A percentile compares a stretch with the other conserved stretches of the same genome.
phyloP scores from a whole-genome alignment of 169 alveolate genomes.

The Cryptosporidium parvum region DNA sequence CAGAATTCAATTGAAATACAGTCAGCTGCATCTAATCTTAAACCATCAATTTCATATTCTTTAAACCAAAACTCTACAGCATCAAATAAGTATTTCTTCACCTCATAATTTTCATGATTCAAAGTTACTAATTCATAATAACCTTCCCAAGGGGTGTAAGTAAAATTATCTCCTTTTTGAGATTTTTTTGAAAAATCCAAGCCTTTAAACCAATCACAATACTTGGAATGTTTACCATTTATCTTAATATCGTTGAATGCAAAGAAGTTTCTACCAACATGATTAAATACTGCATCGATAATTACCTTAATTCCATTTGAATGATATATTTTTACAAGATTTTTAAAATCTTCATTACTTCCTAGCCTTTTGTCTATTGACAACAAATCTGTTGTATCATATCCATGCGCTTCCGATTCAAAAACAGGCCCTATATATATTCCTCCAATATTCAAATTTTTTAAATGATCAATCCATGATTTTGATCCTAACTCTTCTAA shows the following conservation, averaged over 20 bases:
- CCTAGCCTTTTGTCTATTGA: slow-evolving; percentile 53
- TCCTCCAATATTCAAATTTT: slow-evolving; percentile 54
- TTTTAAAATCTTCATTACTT: slow-evolving; percentile 29
- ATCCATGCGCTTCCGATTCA: slow-evolving; percentile 68
- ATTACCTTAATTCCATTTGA: slow-evolving; percentile 57
- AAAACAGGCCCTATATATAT: slow-evolving; percentile 69
- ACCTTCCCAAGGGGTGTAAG: slow-evolving; percentile 66
- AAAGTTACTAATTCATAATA: slow-evolving; percentile 53
- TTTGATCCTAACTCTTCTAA: slow-evolving; percentile 22
- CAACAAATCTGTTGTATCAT: slow-evolving; percentile 60
- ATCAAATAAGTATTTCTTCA: slow-evolving; percentile 55
- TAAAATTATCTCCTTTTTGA: slow-evolving; percentile 59
- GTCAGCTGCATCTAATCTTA: slow-evolving; percentile 72
- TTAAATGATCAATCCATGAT: slow-evolving; percentile 52
- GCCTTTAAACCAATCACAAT: slow-evolving; percentile 60
- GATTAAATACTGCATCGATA: slow-evolving; percentile 68
- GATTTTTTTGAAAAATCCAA: slow-evolving; percentile 45
- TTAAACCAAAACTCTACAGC: slow-evolving; percentile 58
- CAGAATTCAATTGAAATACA: slow-evolving; percentile 54
- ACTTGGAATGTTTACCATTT: slow-evolving; percentile 45
- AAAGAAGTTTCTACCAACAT: slow-evolving; percentile 62
- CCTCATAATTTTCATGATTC: slow-evolving; percentile 32
- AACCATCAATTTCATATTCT: slow-evolving; percentile 56
- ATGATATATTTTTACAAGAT: slow-evolving; percentile 31
- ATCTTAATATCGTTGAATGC: slow-evolving; percentile 42